phyloP scores from a whole-genome alignment of 1,139 yeast species.

The Hyphopichia fennica region DNA sequence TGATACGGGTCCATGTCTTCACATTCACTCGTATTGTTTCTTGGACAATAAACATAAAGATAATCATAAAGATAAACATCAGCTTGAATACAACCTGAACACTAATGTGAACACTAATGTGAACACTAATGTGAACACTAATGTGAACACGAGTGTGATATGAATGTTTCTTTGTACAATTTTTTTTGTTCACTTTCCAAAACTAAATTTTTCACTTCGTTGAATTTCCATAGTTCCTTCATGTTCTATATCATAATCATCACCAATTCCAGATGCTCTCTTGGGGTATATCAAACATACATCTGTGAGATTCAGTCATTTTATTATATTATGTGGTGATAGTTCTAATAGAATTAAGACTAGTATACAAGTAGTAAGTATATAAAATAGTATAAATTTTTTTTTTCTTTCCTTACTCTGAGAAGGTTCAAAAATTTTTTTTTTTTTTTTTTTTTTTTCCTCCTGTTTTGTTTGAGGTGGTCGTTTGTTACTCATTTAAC shows the following conservation, averaged over 20 bases:
- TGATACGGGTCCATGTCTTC: no score
- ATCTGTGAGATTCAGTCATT: conserved; percentile 98
- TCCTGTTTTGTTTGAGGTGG: neutral
- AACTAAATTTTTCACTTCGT: neutral
- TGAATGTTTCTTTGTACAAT: neutral
- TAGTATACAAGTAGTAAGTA: conserved; percentile 1
- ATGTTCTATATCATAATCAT: neutral
- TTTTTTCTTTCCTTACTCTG: neutral
- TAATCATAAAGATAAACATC: no score
- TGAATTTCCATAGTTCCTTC: neutral
- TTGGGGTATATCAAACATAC: conserved; percentile 56
- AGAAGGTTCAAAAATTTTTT: neutral
- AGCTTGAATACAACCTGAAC: no score
- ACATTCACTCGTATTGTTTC: no score
- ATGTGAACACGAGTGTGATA: no score
- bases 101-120: no score
- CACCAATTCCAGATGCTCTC: neutral
- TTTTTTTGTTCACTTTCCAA: no score
- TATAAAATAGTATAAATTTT: neutral
- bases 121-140: no score
- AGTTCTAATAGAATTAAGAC: conserved; percentile 2
- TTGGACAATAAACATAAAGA: no score
- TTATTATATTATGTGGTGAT: conserved; percentile 12
- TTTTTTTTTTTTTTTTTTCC: neutral
- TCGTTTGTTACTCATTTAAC: no score